Evolutionary conservation across 768 basidiomycete species (phyloP), one percentile per base, ranked within the genome.

Genomic region (Thelephora ganbajun): DNA sequence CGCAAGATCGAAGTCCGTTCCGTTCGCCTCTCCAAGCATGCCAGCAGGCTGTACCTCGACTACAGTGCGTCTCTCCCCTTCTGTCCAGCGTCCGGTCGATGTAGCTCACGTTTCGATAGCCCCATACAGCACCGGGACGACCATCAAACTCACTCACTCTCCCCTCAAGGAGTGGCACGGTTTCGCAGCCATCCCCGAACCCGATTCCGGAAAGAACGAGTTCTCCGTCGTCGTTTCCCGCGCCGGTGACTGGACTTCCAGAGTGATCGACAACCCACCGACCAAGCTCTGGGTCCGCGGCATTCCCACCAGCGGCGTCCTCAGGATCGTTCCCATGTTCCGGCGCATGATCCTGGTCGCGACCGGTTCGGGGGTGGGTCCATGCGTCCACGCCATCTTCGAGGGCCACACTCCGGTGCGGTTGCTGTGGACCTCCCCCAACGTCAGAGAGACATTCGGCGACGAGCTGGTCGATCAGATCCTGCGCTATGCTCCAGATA

Each of bases 391-490:
- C 0, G 68, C 67, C 46, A 71, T 80, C 48, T 57, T 79, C 47
- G 76, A 71, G 47, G 62, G 68, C 52, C 61, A 66, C 19, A 62
- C 74, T 6, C 75, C 76, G 3, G 73, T 74, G 43, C 67, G 69
- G 14, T 66, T 79, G 26, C 66, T n/a, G n/a, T n/a, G n/a, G n/a
- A n/a, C n/a, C n/a, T n/a, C n/a, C n/a, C n/a, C n/a, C n/a, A n/a
- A n/a, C 51, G 74, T 77, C 36, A 68, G 75, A 14, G 64, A 74
- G 59, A 80, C 77, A 12, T 80, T 79, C 54, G 78, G 78, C 20
- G 68, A 79, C 58, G 67, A 76, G 45, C 63, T 80, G 9, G 77
- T 79, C 1, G 75, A n/a, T n/a, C n/a, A n/a, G n/a, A n/a, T n/a
- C n/a, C n/a, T n/a, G n/a, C n/a, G n/a, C n/a, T n/a, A n/a, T 1